Base-by-base conservation (phyloP, 768 basidiomycete species). In the Lentinula detonsa region DNA sequence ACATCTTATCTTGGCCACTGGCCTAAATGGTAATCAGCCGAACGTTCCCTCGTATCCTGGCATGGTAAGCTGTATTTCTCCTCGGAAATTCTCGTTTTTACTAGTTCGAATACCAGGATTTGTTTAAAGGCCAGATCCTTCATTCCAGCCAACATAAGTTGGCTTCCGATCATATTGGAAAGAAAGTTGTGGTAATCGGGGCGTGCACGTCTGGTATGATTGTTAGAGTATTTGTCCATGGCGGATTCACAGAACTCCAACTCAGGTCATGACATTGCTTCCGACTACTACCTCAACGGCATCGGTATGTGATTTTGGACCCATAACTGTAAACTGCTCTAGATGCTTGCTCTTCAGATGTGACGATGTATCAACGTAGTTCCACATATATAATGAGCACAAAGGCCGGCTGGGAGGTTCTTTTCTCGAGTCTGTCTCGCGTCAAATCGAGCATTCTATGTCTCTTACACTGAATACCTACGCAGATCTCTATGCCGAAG, bases 111-210 rank as follows among this genome's bases (percentile, higher is more conserved):
- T 16, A 53, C 4, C 54, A 81, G 73, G 79, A 78, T 37, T 67
- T 64, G 16, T 82, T 78, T 73, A 80, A 80, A 64, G 88, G 88
- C 4, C 67, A 76, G 46, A 63, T 76, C 1, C 46, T 81, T 1
- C 88, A 90, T 67, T 85, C 87, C 0, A 74, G 74, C 1, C 62
- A 76, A 18, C 82, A 83, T 69, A 80, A 75, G 21, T 73, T 74
- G 5, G 83, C 83, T 0, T 63, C 70, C 1, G 80, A 80, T 35
- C 80, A 82, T 64, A 61, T 71, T 5, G 86, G 86, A 6, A 88
- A 88, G 74, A 87, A 83, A 65, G 86, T 81, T 5, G 75, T 88
- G 1, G 75, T 90, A n/a, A 74, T 90, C 2, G 87, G 88, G 13
- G 81, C 87, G n/a, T 83, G 84, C 46, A 86, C 81, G 55, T 86